These are phyloP conservation scores for Acanthamoeba royreba DNA, from an alignment of 208 protist genomes.

Conservation along the genomic window DNA sequence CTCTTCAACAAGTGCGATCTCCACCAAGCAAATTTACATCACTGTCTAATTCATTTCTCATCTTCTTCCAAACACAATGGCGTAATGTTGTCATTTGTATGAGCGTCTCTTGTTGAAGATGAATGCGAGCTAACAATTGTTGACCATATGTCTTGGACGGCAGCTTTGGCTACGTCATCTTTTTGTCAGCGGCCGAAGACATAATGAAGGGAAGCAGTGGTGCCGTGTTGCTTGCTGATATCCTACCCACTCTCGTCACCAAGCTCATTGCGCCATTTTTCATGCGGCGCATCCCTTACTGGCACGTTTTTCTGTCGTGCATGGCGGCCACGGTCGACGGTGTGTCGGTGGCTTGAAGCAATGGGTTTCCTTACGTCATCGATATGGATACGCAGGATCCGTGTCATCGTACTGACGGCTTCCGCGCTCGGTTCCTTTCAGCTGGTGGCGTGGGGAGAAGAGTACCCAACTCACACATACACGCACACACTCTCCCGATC, in stretches of 20 bases:
- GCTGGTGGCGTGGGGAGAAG: background rate
- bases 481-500: background rate
- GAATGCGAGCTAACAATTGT: background rate
- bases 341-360: background rate
- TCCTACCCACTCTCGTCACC: constrained; percentile 45
- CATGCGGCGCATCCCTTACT: constrained; percentile 32
- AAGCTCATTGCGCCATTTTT: constrained; percentile 57
- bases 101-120: background rate
- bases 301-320: background rate
- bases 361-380: background rate
- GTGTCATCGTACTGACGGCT: background rate
- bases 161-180: constrained; percentile 28
- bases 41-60: background rate
- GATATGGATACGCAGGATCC: background rate
- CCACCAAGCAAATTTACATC: background rate
- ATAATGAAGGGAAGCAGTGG: constrained; percentile 24
- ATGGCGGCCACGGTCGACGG: background rate
- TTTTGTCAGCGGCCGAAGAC: constrained; percentile 34
- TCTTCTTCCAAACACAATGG: background rate
- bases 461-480: background rate
- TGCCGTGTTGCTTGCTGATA: constrained; percentile 50
- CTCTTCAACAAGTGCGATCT: constrained; percentile 52
- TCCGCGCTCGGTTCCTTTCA: background rate
- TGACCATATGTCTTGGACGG: background rate
- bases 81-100: background rate